Evolutionary conservation across 2,329 filamentous ascomycete species (phyloP).

Genomic region (Rhynchosporium secalis): DNA sequence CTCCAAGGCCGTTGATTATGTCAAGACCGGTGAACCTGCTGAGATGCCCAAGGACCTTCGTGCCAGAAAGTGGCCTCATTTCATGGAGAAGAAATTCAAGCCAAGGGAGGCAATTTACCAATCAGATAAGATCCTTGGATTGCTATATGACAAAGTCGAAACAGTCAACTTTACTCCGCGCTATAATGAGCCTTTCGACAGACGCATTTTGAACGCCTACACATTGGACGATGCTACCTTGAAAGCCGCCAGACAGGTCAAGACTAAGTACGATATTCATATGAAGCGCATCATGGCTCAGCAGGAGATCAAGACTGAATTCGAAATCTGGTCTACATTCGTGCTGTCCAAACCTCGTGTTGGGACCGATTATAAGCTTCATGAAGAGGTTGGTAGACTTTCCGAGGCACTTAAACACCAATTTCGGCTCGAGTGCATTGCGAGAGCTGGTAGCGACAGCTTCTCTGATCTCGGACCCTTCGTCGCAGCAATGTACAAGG

Average conservation of each 20-base stretch:
- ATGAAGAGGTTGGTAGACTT: slow-evolving; percentile 77
- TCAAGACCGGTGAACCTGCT: slow-evolving; percentile 83
- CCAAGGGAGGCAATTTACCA: slow-evolving; percentile 54
- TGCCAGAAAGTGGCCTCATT: slow-evolving; percentile 76
- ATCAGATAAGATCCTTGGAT: slow-evolving; percentile 73
- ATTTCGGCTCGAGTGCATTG: slow-evolving; percentile 66
- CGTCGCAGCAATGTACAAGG: slow-evolving; percentile 82
- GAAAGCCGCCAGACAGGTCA: slow-evolving; percentile 63
- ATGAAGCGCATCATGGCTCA: slow-evolving; percentile 82
- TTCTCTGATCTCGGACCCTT: slow-evolving; percentile 66
- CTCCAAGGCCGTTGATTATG: slow-evolving; percentile 90
- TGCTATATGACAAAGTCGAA: slow-evolving; percentile 75
- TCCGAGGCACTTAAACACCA: slow-evolving; percentile 65
- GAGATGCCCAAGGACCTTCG: slow-evolving; percentile 60
- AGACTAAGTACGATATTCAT: slow-evolving; percentile 73
- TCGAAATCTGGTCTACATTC: slow-evolving; percentile 89
- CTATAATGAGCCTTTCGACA: slow-evolving; percentile 74
- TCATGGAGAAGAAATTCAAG: slow-evolving; percentile 70
- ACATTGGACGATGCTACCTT: slow-evolving; percentile 56
- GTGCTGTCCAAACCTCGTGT: slow-evolving; percentile 72
- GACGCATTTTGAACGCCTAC: slow-evolving; percentile 67
- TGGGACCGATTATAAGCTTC: slow-evolving; percentile 78
- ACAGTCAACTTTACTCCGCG: slow-evolving; percentile 68
- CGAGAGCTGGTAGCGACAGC: slow-evolving; percentile 61
- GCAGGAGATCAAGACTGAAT: slow-evolving; percentile 80